Conservation (phyloP, 2,329 filamentous ascomycete species). For the Colletotrichum trifolii region DNA sequence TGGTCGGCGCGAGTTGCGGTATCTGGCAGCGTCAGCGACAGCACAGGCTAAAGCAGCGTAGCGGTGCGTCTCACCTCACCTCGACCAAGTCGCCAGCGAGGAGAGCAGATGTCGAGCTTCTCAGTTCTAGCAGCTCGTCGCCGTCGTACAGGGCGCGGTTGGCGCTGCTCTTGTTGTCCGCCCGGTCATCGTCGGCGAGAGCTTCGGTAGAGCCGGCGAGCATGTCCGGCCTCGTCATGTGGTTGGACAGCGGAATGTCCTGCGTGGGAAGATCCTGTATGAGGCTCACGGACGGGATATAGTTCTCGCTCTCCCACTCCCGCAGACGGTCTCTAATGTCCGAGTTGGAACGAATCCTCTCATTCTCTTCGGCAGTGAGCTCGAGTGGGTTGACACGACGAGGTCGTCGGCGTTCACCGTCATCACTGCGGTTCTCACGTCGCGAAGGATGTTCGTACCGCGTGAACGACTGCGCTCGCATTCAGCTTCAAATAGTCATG, state of each 20-base stretch:
- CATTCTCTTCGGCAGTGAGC: constrained; percentile 5
- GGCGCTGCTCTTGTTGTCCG: constrained; percentile 26
- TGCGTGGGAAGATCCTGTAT: constrained; percentile 43
- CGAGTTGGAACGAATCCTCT: constrained; percentile 14
- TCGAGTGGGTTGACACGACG: constrained; percentile 2
- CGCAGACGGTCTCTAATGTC: constrained; percentile 55
- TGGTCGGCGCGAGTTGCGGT: constrained; percentile 54
- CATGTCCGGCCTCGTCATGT: constrained; percentile 49
- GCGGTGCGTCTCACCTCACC: constrained; percentile 47
- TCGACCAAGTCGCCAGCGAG: constrained; percentile 64
- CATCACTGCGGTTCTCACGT: no score
- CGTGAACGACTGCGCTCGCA: neutral
- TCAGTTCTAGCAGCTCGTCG: constrained; percentile 50
- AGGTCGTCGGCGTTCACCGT: neutral
- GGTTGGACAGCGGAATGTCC: constrained; percentile 46
- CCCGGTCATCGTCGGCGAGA: constrained; percentile 33
- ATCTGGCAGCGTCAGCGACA: constrained; percentile 39
- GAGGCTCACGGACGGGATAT: constrained; percentile 38
- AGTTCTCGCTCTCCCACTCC: constrained; percentile 54
- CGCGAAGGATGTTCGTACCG: no score
- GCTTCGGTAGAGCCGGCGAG: constrained; percentile 40
- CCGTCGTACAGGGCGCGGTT: constrained; percentile 48
- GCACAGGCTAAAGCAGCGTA: neutral
- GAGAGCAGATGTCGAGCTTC: constrained; percentile 45
- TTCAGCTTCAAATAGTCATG: neutral